A percentile compares a stretch with the other conserved stretches of the same genome.
Evolutionary conservation across 2,329 filamentous ascomycete genomes (phyloP).

Genomic region (Diaporthe sp.): DNA sequence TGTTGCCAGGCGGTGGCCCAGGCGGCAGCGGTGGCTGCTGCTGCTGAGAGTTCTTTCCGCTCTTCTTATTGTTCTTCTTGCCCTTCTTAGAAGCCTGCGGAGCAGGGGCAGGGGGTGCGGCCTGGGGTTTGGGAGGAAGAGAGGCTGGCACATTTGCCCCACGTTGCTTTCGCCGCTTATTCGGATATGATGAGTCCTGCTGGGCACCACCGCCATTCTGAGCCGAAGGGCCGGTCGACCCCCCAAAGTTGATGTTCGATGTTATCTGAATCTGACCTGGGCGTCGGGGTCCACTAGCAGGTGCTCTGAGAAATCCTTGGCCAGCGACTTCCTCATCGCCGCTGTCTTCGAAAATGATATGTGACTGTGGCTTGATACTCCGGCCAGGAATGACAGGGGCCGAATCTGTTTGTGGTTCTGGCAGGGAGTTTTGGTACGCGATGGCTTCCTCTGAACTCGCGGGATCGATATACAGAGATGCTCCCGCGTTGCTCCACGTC

Average conservation of each 20-base stretch:
- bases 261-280: conserved; percentile 33
- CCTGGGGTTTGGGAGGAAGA: conserved; percentile 27
- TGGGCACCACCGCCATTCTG: conserved; percentile 18
- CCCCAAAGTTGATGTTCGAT: conserved; percentile 35
- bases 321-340: conserved; percentile 57
- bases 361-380: conserved; percentile 46
- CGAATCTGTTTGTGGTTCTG: conserved; percentile 17
- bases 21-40: conserved; percentile 25
- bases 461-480: conserved; percentile 60
- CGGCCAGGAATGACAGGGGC: conserved; percentile 41
- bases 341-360: conserved; percentile 58
- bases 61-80: conserved; percentile 23
- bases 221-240: background rate
- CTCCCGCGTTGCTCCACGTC: conserved; percentile 64
- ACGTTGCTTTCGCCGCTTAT: conserved; percentile 23
- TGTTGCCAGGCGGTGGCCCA: background rate
- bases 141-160: background rate
- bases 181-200: conserved; percentile 9
- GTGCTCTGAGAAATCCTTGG: conserved; percentile 46
- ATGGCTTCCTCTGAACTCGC: conserved; percentile 53
- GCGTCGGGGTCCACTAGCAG: background rate
- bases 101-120: background rate
- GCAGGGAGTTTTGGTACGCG: conserved; percentile 38
- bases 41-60: conserved; percentile 14
- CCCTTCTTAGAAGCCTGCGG: conserved; percentile 26